A percentile compares a stretch with the other conserved stretches of the same genome.
These are phyloP conservation scores for Cochlearia excelsa DNA, from an alignment of 345 rosid genomes.

Conservation along the genomic window DNA sequence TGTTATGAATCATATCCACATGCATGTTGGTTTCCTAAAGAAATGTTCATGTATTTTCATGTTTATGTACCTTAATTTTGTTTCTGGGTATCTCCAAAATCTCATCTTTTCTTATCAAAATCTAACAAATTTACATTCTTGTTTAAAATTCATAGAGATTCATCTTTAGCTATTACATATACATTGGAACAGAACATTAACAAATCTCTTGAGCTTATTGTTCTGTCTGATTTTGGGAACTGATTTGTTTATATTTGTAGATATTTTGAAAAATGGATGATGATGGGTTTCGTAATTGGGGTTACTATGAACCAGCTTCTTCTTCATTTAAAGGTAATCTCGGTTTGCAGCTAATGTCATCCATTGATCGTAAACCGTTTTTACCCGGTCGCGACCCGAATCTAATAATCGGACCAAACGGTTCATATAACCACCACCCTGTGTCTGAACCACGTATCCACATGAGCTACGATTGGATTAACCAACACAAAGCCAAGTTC, in stretches of 20 bases:
- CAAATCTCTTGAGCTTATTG: neutral
- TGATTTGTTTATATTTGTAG: constrained; percentile 35
- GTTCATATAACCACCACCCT: constrained; percentile 43
- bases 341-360: constrained; percentile 83
- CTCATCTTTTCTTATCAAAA: neutral
- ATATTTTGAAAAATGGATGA: constrained; percentile 57
- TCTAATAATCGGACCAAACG: constrained; percentile 56
- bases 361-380: constrained; percentile 77
- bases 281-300: constrained; percentile 83
- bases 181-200: no score
- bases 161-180: no score
- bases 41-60: neutral
- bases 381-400: constrained; percentile 73
- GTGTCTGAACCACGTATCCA: constrained; percentile 49
- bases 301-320: constrained; percentile 82
- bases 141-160: no score
- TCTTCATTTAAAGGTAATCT: constrained; percentile 63
- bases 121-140: neutral
- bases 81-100: constrained; percentile 22
- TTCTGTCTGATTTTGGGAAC: constrained; percentile 30
- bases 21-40: constrained; percentile 19
- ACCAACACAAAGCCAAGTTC: constrained; percentile 65
- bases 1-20: neutral
- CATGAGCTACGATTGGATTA: constrained; percentile 72
- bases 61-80: constrained; percentile 13